Conservation (phyloP, 148 eudicot species). For the Polygonum aviculare region DNA sequence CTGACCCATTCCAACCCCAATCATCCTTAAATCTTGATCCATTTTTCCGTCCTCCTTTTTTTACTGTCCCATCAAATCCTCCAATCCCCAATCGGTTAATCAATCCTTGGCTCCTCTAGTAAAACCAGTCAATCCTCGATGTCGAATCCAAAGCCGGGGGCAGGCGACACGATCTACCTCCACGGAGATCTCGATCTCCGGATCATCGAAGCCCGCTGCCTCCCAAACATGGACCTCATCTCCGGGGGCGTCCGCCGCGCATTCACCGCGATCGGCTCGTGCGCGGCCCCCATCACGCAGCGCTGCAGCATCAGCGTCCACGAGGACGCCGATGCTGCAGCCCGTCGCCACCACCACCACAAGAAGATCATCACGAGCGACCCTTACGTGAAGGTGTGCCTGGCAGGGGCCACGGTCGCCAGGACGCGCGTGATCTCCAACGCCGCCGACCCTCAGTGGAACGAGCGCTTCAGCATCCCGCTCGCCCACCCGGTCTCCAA, state of each 20-base stretch:
- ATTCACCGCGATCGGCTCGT: constrained; percentile 25
- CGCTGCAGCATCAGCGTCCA: constrained; percentile 1
- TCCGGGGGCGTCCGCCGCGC: constrained; percentile 49
- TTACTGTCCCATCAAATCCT: too few species aligned
- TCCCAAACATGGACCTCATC: constrained; percentile 77
- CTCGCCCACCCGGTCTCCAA: constrained; percentile 62
- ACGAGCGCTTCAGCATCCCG: constrained; percentile 64
- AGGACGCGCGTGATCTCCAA: constrained; percentile 78
- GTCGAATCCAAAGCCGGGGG: constrained; percentile 9
- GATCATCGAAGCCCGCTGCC: constrained; percentile 48
- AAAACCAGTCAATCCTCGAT: constrained; percentile 2
- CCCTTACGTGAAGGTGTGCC: constrained; percentile 80
- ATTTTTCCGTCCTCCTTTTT: too few species aligned
- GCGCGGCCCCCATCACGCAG: constrained; percentile 2
- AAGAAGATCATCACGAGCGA: constrained; percentile 75
- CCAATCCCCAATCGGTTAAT: too few species aligned
- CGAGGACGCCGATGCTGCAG: background rate
- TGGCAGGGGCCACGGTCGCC: constrained; percentile 66
- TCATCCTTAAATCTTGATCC: background rate
- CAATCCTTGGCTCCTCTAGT: background rate
- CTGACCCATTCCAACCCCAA: background rate
- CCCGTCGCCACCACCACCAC: constrained; percentile 1
- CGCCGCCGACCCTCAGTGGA: constrained; percentile 50
- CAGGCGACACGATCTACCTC: constrained; percentile 27
- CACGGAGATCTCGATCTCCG: constrained; percentile 84